phyloP scores from a whole-genome alignment of 192 early-diverging fungal genomes.

The Coemansia sp. region DNA sequence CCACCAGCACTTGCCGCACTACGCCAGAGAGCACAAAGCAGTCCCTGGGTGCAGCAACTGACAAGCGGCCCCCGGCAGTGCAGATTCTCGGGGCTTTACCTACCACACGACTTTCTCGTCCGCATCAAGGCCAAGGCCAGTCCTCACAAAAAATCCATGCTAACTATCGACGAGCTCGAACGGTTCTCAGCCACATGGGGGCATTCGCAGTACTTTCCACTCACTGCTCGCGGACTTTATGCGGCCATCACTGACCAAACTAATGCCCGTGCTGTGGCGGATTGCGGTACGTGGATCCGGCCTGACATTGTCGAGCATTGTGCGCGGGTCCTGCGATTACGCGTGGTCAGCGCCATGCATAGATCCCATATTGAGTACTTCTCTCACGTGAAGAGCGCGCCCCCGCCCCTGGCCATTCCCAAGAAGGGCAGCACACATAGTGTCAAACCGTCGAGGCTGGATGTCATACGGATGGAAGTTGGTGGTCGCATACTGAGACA shows the following conservation, averaged over 20 bases:
- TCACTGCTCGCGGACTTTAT: constrained; percentile 13
- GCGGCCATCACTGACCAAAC: constrained; percentile 12
- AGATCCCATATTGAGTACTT: constrained; percentile 10
- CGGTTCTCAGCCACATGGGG: constrained; percentile 2
- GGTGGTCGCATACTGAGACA: constrained; percentile 12
- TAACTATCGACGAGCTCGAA: constrained; percentile 34
- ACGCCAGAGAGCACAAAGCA: constrained; percentile 31
- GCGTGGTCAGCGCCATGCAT: constrained; percentile 19
- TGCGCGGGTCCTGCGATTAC: constrained; percentile 19
- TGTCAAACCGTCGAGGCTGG: constrained; percentile 6
- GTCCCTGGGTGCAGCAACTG: constrained; percentile 24
- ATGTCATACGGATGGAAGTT: constrained; percentile 14
- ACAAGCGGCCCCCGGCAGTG: constrained; percentile 21
- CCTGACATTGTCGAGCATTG: constrained; percentile 39
- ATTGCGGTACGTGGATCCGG: constrained; percentile 14
- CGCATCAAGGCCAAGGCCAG: constrained; percentile 23
- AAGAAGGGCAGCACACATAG: not conserved
- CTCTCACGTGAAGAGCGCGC: not conserved
- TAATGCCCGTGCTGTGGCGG: not conserved
- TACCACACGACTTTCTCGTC: constrained; percentile 10
- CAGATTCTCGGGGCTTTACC: constrained; percentile 9
- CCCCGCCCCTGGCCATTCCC: not conserved
- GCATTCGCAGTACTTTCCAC: constrained; percentile 20
- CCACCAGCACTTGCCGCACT: not conserved
- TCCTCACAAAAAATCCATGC: not conserved